Evolutionary conservation across 495 filamentous ascomycete genomes (phyloP).

Genomic region (Neurospora sp.): DNA sequence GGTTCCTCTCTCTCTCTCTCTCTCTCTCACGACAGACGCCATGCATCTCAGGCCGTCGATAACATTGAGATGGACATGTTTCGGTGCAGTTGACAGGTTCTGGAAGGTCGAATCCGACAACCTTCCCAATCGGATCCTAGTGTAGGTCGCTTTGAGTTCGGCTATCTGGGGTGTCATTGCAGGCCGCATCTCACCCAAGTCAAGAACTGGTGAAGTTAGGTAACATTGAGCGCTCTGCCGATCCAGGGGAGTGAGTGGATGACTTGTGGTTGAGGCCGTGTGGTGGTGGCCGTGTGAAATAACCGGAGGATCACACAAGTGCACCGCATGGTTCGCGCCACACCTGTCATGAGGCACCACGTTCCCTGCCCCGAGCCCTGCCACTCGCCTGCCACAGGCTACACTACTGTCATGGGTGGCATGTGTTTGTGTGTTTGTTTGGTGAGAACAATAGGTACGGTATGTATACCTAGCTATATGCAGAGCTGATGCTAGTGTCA

Average conservation of each 20-base stretch:
- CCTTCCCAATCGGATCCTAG: slow-evolving; percentile 17
- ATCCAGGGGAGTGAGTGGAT: background rate
- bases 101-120: slow-evolving; percentile 10
- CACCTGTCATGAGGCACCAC: background rate
- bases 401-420: background rate
- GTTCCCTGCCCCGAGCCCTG: background rate
- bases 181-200: background rate
- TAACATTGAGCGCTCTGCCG: background rate
- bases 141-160: background rate
- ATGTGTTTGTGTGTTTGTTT: background rate
- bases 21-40: background rate
- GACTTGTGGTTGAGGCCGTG: background rate
- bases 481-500: background rate
- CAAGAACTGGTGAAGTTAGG: background rate
- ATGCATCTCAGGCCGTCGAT: background rate
- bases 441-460: background rate
- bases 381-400: background rate
- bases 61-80: background rate
- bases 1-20: background rate
- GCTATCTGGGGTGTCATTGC: background rate
- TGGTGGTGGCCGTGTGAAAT: background rate
- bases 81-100: slow-evolving; percentile 2
- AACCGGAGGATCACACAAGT: background rate
- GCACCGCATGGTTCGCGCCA: background rate
- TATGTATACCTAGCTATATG: background rate